Percentiles rank a stretch among this genome's conserved stretches.
phyloP scores from a whole-genome alignment of 2,329 filamentous ascomycete genomes.

The Exophiala mesophila region DNA sequence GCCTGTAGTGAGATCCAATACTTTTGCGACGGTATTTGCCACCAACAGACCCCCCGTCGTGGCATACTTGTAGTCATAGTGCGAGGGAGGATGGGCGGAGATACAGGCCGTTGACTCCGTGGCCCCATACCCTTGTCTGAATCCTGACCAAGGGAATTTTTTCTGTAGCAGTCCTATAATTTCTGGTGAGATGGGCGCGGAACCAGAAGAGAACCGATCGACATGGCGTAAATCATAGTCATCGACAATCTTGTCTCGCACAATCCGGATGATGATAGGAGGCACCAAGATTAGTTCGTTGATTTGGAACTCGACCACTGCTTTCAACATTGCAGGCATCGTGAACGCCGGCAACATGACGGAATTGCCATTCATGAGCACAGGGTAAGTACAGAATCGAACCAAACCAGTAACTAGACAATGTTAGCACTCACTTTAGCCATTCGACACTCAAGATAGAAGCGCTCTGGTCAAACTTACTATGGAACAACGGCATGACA shows the following conservation, averaged over 20 bases:
- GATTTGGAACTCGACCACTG: constrained; percentile 51
- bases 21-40: constrained; percentile 55
- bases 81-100: constrained; percentile 54
- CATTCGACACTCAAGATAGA: no score
- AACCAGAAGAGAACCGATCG: constrained; percentile 54
- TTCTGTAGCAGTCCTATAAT: constrained; percentile 53
- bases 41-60: constrained; percentile 43
- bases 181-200: constrained; percentile 54
- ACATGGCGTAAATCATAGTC: constrained; percentile 52
- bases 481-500: constrained; percentile 58
- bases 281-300: constrained; percentile 56
- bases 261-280: constrained; percentile 57
- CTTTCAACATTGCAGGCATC: constrained; percentile 53
- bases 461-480: constrained; percentile 13
- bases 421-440: background rate
- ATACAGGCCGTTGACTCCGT: constrained; percentile 62
- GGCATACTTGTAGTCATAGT: constrained; percentile 56
- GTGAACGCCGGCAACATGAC: constrained; percentile 61
- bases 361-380: constrained; percentile 59
- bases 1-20: constrained; percentile 48
- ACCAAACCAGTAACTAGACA: constrained; percentile 52
- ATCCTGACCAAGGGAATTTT: constrained; percentile 56
- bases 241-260: constrained; percentile 47
- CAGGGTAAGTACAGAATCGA: constrained; percentile 58
- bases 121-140: constrained; percentile 66